These are phyloP conservation scores for Xylariaceae sp. DNA, from an alignment of 2,329 filamentous ascomycete genomes.

Conservation along the genomic window DNA sequence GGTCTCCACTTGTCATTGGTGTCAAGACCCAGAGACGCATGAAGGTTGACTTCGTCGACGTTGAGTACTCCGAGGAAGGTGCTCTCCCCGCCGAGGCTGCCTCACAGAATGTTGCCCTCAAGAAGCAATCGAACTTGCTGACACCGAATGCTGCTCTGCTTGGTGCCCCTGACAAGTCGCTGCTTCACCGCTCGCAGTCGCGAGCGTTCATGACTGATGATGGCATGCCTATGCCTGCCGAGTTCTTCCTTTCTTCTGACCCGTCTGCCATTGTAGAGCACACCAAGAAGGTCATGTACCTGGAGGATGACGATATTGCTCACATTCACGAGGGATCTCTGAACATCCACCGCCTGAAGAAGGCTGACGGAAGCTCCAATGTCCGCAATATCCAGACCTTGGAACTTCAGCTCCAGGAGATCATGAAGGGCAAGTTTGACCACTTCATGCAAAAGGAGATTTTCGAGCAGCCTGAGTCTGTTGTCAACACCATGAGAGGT, in stretches of 20 bases:
- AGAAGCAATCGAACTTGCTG: constrained; percentile 75
- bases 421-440: constrained; percentile 99
- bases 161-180: constrained; percentile 92
- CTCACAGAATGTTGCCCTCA: constrained; percentile 92
- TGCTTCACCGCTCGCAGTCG: constrained; percentile 96
- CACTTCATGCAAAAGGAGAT: constrained; percentile 99
- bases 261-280: constrained; percentile 98
- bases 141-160: constrained; percentile 61
- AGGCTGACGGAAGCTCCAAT: constrained; percentile 94
- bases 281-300: constrained; percentile 99
- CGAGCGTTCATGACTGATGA: constrained; percentile 98
- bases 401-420: constrained; percentile 98
- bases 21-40: constrained; percentile 97
- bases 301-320: constrained; percentile 98
- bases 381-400: constrained; percentile 97
- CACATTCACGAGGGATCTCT: constrained; percentile 98
- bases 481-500: constrained; percentile 99
- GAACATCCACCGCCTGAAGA: constrained; percentile 97
- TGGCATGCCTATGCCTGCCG: constrained; percentile 93
- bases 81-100: constrained; percentile 88
- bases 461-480: constrained; percentile 98
- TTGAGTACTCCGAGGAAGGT: constrained; percentile 87
- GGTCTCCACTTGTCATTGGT: constrained; percentile 94
- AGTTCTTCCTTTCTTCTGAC: constrained; percentile 99
- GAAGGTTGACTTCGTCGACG: constrained; percentile 99